These are phyloP conservation scores for Gossypium longicalyx DNA, from an alignment of 345 rosid genomes.

Conservation along the genomic window DNA sequence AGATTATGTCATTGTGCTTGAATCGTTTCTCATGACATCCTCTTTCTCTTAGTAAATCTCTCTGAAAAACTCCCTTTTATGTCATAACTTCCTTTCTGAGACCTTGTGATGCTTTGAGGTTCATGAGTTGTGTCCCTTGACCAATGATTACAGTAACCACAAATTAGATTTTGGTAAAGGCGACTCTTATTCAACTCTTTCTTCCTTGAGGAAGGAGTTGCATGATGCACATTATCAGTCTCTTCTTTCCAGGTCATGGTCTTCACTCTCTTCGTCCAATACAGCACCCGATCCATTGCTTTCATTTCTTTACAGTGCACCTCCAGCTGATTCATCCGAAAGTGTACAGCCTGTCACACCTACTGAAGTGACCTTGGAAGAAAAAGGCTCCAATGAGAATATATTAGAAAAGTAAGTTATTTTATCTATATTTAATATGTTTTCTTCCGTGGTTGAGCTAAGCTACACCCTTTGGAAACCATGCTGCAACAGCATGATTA, in stretches of 20 bases:
- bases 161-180: slow-evolving; percentile 42
- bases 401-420: slow-evolving; percentile 33
- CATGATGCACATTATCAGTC: slow-evolving; percentile 39
- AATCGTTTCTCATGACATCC: background rate
- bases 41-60: background rate
- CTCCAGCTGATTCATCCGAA: slow-evolving; percentile 30
- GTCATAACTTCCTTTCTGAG: background rate
- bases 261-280: slow-evolving; percentile 36
- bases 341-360: slow-evolving; percentile 25
- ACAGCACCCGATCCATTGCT: slow-evolving; percentile 42
- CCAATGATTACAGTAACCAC: slow-evolving; percentile 52
- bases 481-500: background rate
- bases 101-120: slow-evolving; percentile 17
- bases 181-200: slow-evolving; percentile 30
- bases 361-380: slow-evolving; percentile 24
- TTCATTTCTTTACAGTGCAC: slow-evolving; percentile 38
- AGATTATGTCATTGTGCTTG: slow-evolving; percentile 1
- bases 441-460: background rate
- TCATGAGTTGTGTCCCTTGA: slow-evolving; percentile 47
- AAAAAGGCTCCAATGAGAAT: slow-evolving; percentile 27
- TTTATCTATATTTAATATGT: background rate
- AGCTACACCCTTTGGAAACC: background rate
- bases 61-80: background rate
- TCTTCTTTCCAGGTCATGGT: slow-evolving; percentile 28
- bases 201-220: slow-evolving; percentile 37